Evolutionary conservation across 345 rosid species (phyloP), one percentile per base, ranked within the genome.

Genomic region (Isatis tinctoria): DNA sequence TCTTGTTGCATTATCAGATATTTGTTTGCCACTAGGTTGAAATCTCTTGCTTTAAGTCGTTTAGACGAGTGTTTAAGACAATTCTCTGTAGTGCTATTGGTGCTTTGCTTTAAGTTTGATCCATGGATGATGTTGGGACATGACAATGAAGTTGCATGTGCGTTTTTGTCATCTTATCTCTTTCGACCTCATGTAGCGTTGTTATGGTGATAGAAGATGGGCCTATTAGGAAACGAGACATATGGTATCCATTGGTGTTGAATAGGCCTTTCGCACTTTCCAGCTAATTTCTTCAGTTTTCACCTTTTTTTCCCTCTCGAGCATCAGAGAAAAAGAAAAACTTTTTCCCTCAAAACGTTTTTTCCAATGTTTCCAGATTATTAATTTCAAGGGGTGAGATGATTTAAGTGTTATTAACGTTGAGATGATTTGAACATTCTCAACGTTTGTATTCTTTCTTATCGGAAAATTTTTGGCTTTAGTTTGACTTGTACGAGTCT

Each of bases 141-240:
- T 20, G 26, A 74, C 52, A 40, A 67, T 49, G 20, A 67, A 49
- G 54, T n/a, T 28, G 68, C 69, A 67, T 60, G 78, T 75, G 78
- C 36, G 37, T 64, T 49, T 68, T 75, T n/a, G 69, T 60, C 64
- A 52, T 48, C 43, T 18, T 58, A 59, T 27, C 65, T 66, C 11
- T 28, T 58, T 44, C 56, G 33, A 56, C 44, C 59, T 65, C 77
- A 57, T 65, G 32, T 49, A 11, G 43, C 43, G 43, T 22, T 18
- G 51, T 60, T 11, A 45, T n/a, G 45, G 48, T 48, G 14, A 36
- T 48, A 24, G 39, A 47, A 59, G 7, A 60, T 49, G 52, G 61
- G n/a, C 60, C 60, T 36, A 26, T 36, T 27, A 4, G 60, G 44
- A n/a, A 54, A 49, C 4, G 54, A 3, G 10, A 39, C 69, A 53